These are phyloP conservation scores for Phytophthora lateralis DNA, from an alignment of 352 stramenopile species.

Conservation along the genomic window DNA sequence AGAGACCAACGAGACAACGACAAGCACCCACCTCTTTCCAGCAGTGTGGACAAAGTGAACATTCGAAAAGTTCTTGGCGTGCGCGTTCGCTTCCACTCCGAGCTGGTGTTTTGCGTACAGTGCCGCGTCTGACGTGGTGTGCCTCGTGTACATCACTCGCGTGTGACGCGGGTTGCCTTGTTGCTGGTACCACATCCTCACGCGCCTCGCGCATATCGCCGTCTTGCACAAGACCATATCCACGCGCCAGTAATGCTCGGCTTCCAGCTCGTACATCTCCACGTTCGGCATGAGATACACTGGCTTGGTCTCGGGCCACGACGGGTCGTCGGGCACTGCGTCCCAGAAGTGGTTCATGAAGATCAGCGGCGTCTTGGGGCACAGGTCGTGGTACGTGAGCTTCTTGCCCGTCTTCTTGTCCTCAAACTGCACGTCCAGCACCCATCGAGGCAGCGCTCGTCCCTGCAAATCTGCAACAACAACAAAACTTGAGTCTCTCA, in stretches of 20 bases:
- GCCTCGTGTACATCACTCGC: conserved; percentile 56
- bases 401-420: conserved; percentile 44
- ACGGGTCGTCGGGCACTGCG: conserved; percentile 27
- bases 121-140: conserved; percentile 64
- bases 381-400: conserved; percentile 59
- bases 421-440: conserved; percentile 47
- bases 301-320: conserved; percentile 39
- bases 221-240: conserved; percentile 69
- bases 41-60: conserved; percentile 54
- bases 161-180: conserved; percentile 58
- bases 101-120: conserved; percentile 40
- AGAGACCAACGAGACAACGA: not conserved
- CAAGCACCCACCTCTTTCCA: conserved; percentile 36
- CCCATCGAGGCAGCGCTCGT: conserved; percentile 52
- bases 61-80: conserved; percentile 52
- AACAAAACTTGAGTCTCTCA: conserved; percentile 2
- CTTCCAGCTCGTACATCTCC: conserved; percentile 67
- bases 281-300: conserved; percentile 51
- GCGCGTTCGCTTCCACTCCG: conserved; percentile 28
- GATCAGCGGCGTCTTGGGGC: conserved; percentile 47
- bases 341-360: conserved; percentile 63
- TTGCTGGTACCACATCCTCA: conserved; percentile 56
- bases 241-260: conserved; percentile 53
- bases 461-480: conserved; percentile 44
- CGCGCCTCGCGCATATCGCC: conserved; percentile 46